phyloP scores from a whole-genome alignment of 2,329 filamentous ascomycete species.

The Aquanectria penicillioides region DNA sequence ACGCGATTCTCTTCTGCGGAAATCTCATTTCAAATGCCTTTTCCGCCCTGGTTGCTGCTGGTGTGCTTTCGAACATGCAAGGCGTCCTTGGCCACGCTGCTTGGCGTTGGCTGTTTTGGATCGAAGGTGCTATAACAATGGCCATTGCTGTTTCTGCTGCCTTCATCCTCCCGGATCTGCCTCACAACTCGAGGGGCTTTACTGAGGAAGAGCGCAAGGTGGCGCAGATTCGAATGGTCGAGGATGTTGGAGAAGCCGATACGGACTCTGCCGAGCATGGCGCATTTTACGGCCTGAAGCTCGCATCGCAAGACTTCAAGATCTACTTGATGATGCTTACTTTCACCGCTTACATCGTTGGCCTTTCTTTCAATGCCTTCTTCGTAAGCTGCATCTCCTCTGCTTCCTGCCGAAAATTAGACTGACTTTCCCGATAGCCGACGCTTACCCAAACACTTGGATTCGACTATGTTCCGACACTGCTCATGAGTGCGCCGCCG shows the following conservation, averaged over 20 bases:
- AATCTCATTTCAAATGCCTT: slow-evolving; percentile 70
- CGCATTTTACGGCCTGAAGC: slow-evolving; percentile 62
- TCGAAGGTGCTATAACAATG: slow-evolving; percentile 66
- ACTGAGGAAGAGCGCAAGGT: slow-evolving; percentile 66
- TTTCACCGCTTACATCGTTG: slow-evolving; percentile 69
- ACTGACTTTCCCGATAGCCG: slow-evolving; percentile 46
- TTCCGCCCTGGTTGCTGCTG: slow-evolving; percentile 66
- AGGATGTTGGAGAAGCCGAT: slow-evolving; percentile 68
- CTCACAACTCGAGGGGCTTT: slow-evolving; percentile 67
- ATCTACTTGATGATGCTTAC: slow-evolving; percentile 73
- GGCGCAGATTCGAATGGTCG: slow-evolving; percentile 64
- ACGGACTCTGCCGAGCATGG: slow-evolving; percentile 60
- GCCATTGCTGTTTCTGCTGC: slow-evolving; percentile 55
- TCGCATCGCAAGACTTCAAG: slow-evolving; percentile 69
- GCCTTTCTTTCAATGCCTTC: slow-evolving; percentile 67
- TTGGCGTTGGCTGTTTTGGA: slow-evolving; percentile 71
- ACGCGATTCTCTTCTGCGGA: slow-evolving; percentile 68
- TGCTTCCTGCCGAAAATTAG: not conserved
- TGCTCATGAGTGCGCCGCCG: slow-evolving; percentile 66
- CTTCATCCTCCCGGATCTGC: slow-evolving; percentile 64
- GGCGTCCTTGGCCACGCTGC: slow-evolving; percentile 63
- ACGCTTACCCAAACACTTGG: slow-evolving; percentile 63
- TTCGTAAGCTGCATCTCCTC: slow-evolving; percentile 52
- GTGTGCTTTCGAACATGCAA: slow-evolving; percentile 68
- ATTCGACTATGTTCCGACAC: slow-evolving; percentile 61